Conservation (phyloP, 2,329 filamentous ascomycete species). For the Aureobasidium sp. region DNA sequence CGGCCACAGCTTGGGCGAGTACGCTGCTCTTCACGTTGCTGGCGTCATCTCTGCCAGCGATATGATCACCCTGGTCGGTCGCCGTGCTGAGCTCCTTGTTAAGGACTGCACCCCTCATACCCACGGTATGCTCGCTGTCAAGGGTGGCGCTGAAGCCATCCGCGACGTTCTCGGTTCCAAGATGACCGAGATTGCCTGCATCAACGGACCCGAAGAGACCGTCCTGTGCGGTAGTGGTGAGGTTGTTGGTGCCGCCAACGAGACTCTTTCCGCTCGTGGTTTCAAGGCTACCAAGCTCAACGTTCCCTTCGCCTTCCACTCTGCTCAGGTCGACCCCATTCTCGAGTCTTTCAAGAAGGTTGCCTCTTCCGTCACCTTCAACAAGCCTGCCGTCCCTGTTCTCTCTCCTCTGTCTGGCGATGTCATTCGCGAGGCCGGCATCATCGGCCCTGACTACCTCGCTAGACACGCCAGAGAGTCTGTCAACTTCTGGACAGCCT, state of each 20-base stretch:
- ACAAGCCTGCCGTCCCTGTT: constrained; percentile 51
- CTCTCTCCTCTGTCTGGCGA: constrained; percentile 60
- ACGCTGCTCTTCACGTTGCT: constrained; percentile 62
- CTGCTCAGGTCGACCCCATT: constrained; percentile 56
- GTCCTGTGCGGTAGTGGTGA: constrained; percentile 60
- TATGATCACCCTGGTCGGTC: constrained; percentile 63
- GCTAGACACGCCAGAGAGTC: constrained; percentile 57
- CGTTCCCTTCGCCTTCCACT: constrained; percentile 61
- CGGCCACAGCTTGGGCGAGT: constrained; percentile 60
- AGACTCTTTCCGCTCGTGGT: constrained; percentile 42
- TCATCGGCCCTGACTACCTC: constrained; percentile 55
- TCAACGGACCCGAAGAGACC: constrained; percentile 67
- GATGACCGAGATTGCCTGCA: constrained; percentile 55
- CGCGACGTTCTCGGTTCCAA: constrained; percentile 43
- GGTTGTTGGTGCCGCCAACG: constrained; percentile 48
- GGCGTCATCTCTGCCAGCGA: constrained; percentile 64
- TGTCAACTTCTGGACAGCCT: constrained; percentile 59
- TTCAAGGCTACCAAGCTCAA: constrained; percentile 57
- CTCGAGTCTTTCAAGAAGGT: constrained; percentile 50
- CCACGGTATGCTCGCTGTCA: constrained; percentile 58
- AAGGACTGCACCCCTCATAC: constrained; percentile 57
- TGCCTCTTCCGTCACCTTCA: constrained; percentile 48
- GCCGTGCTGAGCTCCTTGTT: constrained; percentile 57
- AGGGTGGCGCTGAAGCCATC: constrained; percentile 44
- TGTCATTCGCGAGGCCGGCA: constrained; percentile 49